Percentiles rank a stretch among this genome's conserved stretches.
Conservation (phyloP, 805 yeast genomes). For the Kazachstania psychrophila region DNA sequence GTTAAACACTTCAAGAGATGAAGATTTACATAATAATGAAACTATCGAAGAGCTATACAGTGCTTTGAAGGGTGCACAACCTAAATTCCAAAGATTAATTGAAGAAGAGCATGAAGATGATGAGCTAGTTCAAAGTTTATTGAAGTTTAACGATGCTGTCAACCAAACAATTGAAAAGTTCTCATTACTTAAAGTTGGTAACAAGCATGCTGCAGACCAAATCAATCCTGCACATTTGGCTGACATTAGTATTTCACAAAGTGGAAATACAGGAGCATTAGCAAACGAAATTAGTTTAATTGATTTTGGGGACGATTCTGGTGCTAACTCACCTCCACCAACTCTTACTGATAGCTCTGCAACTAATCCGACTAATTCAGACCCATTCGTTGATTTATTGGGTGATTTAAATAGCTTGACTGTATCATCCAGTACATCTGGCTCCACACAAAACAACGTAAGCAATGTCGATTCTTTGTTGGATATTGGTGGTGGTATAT, state of each 20-base stretch:
- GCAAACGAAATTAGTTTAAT: conserved; percentile 48
- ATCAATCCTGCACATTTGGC: conserved; percentile 35
- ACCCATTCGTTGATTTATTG: conserved; percentile 55
- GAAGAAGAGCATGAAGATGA: conserved; percentile 71
- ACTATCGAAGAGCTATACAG: conserved; percentile 70
- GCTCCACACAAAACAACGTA: no score
- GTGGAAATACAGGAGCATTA: conserved; percentile 29
- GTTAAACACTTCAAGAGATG: conserved; percentile 45
- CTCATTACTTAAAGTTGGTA: conserved; percentile 50
- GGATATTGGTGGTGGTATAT: conserved; percentile 27
- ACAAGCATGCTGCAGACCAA: conserved; percentile 43
- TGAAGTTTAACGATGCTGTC: conserved; percentile 66
- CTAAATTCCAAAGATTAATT: conserved; percentile 75
- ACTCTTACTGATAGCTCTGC: conserved; percentile 6
- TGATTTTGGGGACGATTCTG: conserved; percentile 27
- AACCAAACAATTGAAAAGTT: conserved; percentile 61
- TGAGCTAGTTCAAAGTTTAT: conserved; percentile 53
- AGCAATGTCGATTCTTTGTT: conserved; percentile 7
- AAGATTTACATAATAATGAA: conserved; percentile 39
- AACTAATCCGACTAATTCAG: conserved; percentile 9
- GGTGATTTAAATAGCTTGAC: conserved; percentile 62
- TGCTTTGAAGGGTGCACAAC: conserved; percentile 74
- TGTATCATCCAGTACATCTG: conserved; percentile 32
- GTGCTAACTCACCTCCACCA: conserved; percentile 24
- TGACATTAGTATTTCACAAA: conserved; percentile 12